phyloP scores from a whole-genome alignment of 257 asterid genomes.

The Apocynum venetum region DNA sequence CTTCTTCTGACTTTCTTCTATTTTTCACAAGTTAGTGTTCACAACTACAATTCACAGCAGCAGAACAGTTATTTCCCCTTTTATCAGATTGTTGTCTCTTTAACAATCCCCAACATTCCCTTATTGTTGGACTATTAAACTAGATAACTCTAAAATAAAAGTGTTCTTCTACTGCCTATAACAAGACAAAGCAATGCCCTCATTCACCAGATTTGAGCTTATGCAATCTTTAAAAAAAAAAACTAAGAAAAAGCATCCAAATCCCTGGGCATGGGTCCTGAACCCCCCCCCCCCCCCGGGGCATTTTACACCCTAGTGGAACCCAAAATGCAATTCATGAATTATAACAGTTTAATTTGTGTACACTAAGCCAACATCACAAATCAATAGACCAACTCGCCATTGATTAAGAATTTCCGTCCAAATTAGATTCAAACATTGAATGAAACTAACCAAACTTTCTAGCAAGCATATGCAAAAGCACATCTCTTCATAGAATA shows the following conservation, averaged over 20 bases:
- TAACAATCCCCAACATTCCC: neutral
- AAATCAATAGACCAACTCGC: neutral
- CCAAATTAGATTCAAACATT: constrained; percentile 2
- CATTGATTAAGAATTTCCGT: neutral
- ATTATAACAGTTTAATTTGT: neutral
- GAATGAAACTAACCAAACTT: constrained; percentile 9
- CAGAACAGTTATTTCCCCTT: neutral
- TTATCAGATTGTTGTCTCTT: neutral
- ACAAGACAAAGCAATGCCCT: neutral
- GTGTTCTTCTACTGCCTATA: neutral
- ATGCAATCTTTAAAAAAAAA: neutral
- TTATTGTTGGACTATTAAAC: neutral
- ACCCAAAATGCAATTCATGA: neutral
- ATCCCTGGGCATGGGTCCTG: no score
- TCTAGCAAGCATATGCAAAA: neutral
- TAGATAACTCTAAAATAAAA: neutral
- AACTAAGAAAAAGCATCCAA: neutral
- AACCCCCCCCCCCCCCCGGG: neutral
- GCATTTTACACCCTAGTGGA: neutral
- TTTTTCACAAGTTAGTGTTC: neutral
- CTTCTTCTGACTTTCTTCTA: neutral
- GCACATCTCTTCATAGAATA: neutral
- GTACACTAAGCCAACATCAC: neutral
- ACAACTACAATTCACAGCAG: neutral
- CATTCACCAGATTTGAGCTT: neutral